Conservation (phyloP, 2,329 filamentous ascomycete species). For the Penicillium sp. region DNA sequence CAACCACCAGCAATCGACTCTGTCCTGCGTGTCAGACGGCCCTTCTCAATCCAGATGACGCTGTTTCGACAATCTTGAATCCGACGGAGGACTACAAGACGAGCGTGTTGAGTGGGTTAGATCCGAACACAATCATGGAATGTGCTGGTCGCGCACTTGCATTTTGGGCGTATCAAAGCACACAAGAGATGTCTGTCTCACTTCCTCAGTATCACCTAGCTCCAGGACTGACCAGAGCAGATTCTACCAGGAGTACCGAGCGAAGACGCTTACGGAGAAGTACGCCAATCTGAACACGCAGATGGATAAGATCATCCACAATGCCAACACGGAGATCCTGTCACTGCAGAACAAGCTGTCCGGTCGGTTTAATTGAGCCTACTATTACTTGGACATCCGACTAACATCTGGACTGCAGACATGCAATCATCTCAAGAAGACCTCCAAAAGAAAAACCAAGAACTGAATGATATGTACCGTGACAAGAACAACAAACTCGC, state of each 20-base stretch:
- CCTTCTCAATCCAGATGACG: constrained; percentile 65
- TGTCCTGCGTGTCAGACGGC: constrained; percentile 70
- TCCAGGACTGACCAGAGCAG: constrained; percentile 33
- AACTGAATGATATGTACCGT: constrained; percentile 56
- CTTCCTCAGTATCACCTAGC: background rate
- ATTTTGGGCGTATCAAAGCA: constrained; percentile 81
- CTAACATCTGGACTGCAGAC: constrained; percentile 29
- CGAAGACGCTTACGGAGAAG: constrained; percentile 63
- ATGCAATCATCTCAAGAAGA: constrained; percentile 55
- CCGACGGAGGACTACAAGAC: constrained; percentile 86
- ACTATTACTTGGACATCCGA: too few species aligned
- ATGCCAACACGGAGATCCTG: constrained; percentile 65
- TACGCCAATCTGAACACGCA: constrained; percentile 56
- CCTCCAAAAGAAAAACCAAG: constrained; percentile 62
- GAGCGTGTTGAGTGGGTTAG: constrained; percentile 71
- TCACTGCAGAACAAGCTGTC: constrained; percentile 56
- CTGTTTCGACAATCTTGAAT: constrained; percentile 60
- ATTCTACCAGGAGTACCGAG: constrained; percentile 67
- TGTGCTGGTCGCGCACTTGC: constrained; percentile 68
- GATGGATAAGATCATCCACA: constrained; percentile 63
- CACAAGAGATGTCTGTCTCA: constrained; percentile 63
- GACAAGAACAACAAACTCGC: constrained; percentile 63
- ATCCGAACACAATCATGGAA: constrained; percentile 74
- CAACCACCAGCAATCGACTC: constrained; percentile 45
- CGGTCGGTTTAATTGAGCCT: constrained; percentile 39